Evolutionary conservation across 2,329 filamentous ascomycete species (phyloP).

Genomic region (Clarireedia paspali): DNA sequence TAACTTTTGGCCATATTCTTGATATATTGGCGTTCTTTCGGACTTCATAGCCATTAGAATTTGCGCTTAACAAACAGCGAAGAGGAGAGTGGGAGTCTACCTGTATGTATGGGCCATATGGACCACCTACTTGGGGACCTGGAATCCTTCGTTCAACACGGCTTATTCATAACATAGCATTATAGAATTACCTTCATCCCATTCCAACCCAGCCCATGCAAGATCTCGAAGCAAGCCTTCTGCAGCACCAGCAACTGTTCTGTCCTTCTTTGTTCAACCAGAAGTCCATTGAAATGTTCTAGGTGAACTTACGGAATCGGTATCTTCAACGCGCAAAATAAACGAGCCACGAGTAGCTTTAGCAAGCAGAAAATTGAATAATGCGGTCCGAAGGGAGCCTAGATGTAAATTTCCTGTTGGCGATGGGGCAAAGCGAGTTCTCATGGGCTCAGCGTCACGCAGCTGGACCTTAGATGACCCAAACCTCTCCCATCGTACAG

Average conservation of each 20-base stretch:
- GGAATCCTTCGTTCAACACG: background rate
- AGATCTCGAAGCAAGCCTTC: conserved; percentile 70
- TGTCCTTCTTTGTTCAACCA: conserved; percentile 35
- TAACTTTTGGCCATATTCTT: conserved; percentile 60
- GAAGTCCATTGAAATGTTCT: background rate
- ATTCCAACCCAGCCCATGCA: conserved; percentile 79
- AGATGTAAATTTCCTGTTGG: conserved; percentile 92
- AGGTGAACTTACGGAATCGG: conserved; percentile 61
- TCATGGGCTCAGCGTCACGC: conserved; percentile 48
- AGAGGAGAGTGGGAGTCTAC: conserved; percentile 35
- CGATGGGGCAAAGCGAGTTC: conserved; percentile 89
- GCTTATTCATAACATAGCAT: conserved; percentile 12
- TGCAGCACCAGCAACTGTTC: conserved; percentile 78
- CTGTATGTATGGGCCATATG: conserved; percentile 80
- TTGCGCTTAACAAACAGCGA: conserved; percentile 8
- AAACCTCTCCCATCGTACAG: conserved; percentile 2
- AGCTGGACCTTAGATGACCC: conserved; percentile 18
- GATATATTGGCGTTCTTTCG: conserved; percentile 67
- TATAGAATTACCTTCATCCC: conserved; percentile 71
- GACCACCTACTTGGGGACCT: conserved; percentile 75
- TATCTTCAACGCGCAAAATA: conserved; percentile 86
- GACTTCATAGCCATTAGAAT: conserved; percentile 45
- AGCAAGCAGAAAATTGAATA: conserved; percentile 95
- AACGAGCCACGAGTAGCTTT: conserved; percentile 85
- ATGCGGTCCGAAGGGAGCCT: conserved; percentile 80